Evolutionary conservation across 345 rosid species (phyloP).

Genomic region (Pugionium dolabratum): DNA sequence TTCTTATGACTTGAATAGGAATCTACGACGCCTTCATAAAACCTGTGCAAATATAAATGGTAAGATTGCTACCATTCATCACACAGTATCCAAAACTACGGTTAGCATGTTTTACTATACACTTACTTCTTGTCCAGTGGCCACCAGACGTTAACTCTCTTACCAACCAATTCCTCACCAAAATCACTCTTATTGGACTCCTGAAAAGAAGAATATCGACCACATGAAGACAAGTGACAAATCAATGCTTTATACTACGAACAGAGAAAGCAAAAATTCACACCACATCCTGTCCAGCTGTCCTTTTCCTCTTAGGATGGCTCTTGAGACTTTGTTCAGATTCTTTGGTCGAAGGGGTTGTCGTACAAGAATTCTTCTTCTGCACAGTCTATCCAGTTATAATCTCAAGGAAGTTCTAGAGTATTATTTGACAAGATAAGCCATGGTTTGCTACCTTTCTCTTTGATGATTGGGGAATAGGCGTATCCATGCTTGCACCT

Average conservation of each 20-base stretch:
- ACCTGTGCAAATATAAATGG: slow-evolving; percentile 48
- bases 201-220: slow-evolving; percentile 40
- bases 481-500: slow-evolving; percentile 31
- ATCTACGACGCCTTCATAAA: slow-evolving; percentile 61
- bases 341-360: slow-evolving; percentile 30
- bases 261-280: slow-evolving; percentile 16
- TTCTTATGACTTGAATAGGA: slow-evolving; percentile 44
- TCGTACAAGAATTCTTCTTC: slow-evolving; percentile 39
- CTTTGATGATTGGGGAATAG: slow-evolving; percentile 35
- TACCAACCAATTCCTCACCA: slow-evolving; percentile 51
- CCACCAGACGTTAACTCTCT: slow-evolving; percentile 68
- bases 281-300: slow-evolving; percentile 50
- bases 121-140: slow-evolving; percentile 62
- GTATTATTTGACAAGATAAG: slow-evolving; percentile 15
- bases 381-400: slow-evolving; percentile 31
- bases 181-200: slow-evolving; percentile 34
- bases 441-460: slow-evolving; percentile 45
- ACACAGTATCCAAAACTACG: slow-evolving; percentile 8
- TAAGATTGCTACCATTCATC: slow-evolving; percentile 10
- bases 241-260: background rate
- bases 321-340: slow-evolving; percentile 43
- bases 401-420: slow-evolving; percentile 11
- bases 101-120: background rate
- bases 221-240: slow-evolving; percentile 22
- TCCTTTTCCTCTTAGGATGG: slow-evolving; percentile 45